Base-by-base conservation (phyloP, 768 basidiomycete genomes). In the Macrolepiota dolichaula region DNA sequence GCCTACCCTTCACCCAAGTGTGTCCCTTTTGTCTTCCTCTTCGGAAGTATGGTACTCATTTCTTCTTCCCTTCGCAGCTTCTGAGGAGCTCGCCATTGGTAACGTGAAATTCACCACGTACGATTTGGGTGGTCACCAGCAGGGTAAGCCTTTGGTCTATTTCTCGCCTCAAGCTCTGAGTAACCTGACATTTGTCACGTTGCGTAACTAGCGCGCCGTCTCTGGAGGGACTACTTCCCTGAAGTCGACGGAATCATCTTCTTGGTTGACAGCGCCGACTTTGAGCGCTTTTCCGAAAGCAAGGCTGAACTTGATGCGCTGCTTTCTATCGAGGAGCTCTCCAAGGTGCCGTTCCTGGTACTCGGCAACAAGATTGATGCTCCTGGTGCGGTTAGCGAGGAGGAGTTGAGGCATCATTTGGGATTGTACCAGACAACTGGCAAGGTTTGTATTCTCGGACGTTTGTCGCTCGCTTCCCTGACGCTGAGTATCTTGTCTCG, bases 321-420 rank as follows among this genome's bases (percentile, higher is more conserved):
- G 64, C 86, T 99, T 62, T 89, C 91, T 32, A 98, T 98, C 65
- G 97, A 98, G 76, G 90, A 96, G 70, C 88, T 98, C 63, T 79
- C 88, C 64, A 96, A 94, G 75, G 96, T 99, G 36, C 97, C 97
- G 49, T 98, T 99, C 91, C 86, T 99, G 59, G 85, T 99, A 62
- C 88, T 98, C 51, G 97, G 97, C 47, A 99, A 99, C 85, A 98
- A 99, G 86, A 99, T 99, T 69, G 97, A 98, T 70, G 96, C 96
- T n/a, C 86, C 90, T 4, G 94, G 95, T 40, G 97, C 97, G 40
- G 96, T 99, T 64, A 93, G 91, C 63, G 97, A 99, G 76, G 96
- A 99, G 71, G 95, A 99, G 74, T 79, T 99, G 65, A 89, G 97
- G 71, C 94, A 98, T 70, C 86, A 94, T 65, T 82, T 99, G 47